Conservation (phyloP, 169 alveolate species). For the Plasmodium falciparum region DNA sequence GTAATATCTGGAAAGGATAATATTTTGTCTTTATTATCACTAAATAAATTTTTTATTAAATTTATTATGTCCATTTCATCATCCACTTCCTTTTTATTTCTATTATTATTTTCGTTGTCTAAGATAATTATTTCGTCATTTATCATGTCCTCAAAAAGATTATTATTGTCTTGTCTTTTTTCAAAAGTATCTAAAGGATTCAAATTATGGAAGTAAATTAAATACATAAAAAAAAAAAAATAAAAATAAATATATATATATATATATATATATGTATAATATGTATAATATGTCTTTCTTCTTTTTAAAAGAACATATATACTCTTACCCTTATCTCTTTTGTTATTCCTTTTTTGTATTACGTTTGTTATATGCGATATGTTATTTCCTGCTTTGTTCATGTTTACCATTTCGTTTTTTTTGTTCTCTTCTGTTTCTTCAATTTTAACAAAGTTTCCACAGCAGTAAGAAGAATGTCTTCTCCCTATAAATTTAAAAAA, state of each 20-base stretch:
- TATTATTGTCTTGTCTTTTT: conserved; percentile 9
- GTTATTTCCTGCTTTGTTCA: conserved; percentile 11
- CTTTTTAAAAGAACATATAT: background rate
- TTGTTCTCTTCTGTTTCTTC: conserved; percentile 77
- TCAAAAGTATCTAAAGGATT: background rate
- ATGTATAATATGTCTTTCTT: too few relatives aligned
- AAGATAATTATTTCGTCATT: conserved; percentile 56
- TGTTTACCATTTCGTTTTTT: conserved; percentile 28
- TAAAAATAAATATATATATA: background rate
- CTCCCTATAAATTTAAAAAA: conserved; percentile 66
- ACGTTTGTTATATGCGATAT: background rate
- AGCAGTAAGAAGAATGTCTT: conserved; percentile 86
- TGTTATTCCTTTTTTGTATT: conserved; percentile 18
- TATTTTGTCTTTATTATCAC: conserved; percentile 24
- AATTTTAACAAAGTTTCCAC: conserved; percentile 88
- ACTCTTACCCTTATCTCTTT: conserved; percentile 46
- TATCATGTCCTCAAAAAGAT: conserved; percentile 4
- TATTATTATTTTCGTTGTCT: conserved; percentile 1
- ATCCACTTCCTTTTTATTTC: background rate
- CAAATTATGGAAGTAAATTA: background rate
- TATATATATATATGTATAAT: background rate
- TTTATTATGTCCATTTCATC: conserved; percentile 33
- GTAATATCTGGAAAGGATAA: conserved; percentile 45
- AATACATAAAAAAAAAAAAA: too few relatives aligned
- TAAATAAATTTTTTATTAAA: conserved; percentile 36